These are phyloP conservation scores for Heliamphora exappendiculata DNA, from an alignment of 148 eudicot species.

Conservation along the genomic window DNA sequence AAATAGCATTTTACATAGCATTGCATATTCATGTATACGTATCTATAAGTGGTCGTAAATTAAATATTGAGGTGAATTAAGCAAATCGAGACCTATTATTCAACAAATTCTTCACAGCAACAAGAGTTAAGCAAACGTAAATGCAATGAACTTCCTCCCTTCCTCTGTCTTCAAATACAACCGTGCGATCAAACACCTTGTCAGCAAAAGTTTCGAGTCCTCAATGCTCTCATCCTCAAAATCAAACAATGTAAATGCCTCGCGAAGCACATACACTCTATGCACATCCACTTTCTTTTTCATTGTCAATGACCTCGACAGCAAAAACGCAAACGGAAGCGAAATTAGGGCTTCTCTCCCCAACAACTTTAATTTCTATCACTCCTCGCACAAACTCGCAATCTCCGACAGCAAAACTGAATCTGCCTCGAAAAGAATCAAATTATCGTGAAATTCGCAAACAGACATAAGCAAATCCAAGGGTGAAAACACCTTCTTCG, in stretches of 20 bases:
- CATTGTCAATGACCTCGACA: conserved; percentile 65
- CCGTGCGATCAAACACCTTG: conserved; percentile 67
- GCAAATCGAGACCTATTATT: conserved; percentile 57
- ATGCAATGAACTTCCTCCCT: conserved; percentile 76
- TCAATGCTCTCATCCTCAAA: conserved; percentile 94
- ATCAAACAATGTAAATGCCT: conserved; percentile 73
- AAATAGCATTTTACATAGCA: neutral
- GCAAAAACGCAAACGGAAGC: conserved; percentile 57
- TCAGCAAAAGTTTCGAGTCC: conserved; percentile 62
- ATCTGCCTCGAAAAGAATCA: conserved; percentile 69
- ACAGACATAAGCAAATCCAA: conserved; percentile 60
- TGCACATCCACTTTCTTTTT: conserved; percentile 82
- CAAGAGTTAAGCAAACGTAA: conserved; percentile 55
- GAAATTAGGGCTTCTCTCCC: conserved; percentile 72
- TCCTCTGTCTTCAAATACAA: conserved; percentile 81
- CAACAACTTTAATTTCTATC: conserved; percentile 72
- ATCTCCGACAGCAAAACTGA: conserved; percentile 50
- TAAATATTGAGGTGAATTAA: neutral
- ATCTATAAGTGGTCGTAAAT: too few species aligned
- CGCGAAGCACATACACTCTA: conserved; percentile 65
- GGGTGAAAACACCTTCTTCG: conserved; percentile 38
- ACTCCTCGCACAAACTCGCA: conserved; percentile 68
- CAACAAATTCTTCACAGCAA: conserved; percentile 83
- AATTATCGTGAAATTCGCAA: conserved; percentile 63
- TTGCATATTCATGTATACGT: too few species aligned